Percentiles rank a stretch among this genome's conserved stretches.
phyloP scores from a whole-genome alignment of 192 early-diverging fungal species.

The Entomortierella chlamydospora region DNA sequence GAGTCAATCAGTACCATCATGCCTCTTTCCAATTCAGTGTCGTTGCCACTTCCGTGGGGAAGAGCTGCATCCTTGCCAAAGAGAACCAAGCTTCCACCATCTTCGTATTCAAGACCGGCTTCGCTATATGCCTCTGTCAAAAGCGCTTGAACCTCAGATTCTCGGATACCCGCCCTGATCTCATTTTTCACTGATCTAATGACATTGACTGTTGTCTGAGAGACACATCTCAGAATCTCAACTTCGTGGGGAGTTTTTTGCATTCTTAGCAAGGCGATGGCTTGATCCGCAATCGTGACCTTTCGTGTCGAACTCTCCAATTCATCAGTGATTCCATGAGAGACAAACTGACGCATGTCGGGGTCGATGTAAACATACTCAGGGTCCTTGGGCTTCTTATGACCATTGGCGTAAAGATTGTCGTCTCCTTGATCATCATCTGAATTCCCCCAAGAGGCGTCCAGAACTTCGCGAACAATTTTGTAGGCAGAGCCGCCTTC shows the following conservation, averaged over 20 bases:
- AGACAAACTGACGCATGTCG: slow-evolving; percentile 58
- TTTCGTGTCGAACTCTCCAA: slow-evolving; percentile 32
- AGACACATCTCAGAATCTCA: slow-evolving; percentile 62
- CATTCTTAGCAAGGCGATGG: slow-evolving; percentile 51
- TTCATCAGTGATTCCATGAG: slow-evolving; percentile 38
- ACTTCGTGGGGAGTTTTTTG: slow-evolving; percentile 59
- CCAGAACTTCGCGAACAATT: slow-evolving; percentile 35
- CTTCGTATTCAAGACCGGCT: slow-evolving; percentile 54
- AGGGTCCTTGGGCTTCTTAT: slow-evolving; percentile 27
- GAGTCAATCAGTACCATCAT: slow-evolving; percentile 63
- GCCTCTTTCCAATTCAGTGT: slow-evolving; percentile 40
- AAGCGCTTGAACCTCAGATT: slow-evolving; percentile 53
- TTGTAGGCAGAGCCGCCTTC: slow-evolving; percentile 62
- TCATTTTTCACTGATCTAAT: slow-evolving; percentile 54
- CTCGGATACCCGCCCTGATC: slow-evolving; percentile 45
- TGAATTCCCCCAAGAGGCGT: slow-evolving; percentile 14
- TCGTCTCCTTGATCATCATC: slow-evolving; percentile 13
- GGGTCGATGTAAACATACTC: slow-evolving; percentile 54
- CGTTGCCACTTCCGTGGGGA: slow-evolving; percentile 60
- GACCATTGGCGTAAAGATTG: not conserved
- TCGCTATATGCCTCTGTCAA: slow-evolving; percentile 39
- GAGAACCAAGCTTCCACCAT: slow-evolving; percentile 49
- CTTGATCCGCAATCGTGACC: slow-evolving; percentile 41
- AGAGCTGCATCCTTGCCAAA: slow-evolving; percentile 63
- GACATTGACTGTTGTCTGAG: slow-evolving; percentile 56